Evolutionary conservation across 2,329 filamentous ascomycete genomes (phyloP), one percentile per base, ranked within the genome.

Genomic region (Ceratocystis smalleyi): DNA sequence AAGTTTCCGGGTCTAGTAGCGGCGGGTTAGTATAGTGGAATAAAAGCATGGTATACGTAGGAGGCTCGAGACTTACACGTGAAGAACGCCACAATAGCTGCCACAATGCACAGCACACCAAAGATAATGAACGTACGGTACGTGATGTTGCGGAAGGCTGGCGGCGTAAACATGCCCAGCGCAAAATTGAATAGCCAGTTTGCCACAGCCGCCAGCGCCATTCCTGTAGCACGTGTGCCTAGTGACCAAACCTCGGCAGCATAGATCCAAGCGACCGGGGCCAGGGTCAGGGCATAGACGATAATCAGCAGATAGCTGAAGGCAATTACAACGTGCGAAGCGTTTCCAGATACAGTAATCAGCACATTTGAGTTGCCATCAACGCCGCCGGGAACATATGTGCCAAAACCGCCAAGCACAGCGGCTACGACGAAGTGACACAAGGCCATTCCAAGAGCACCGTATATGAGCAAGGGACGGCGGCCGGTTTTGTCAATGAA

Each of bases 241-340:
- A 85, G 75, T 0, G 81, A 82, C 79, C 81, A 85, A 1, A 85
- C 80, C 71, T 87, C 84, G 17, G 82, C 81, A 0, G 81, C 80
- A 68, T 87, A 87, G 55, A 86, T 79, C 83, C 84, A 86, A 63
- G 79, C 81, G 2, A 84, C 80, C 0, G 83, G 83, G 0, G 82
- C 83, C 19, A 84, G 77, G 0, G 83, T 86, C n/a, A 85, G 74
- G 1, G 81, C 80, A 70, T 86, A 86, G 67, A 83, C 76, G 68
- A 85, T 77, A 69, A 85, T 81, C 65, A 86, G 77, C 17, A 86
- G 76, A 70, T 85, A 86, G 61, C 79, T 83, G 69, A 86, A 85
- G 22, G 81, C 81, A 67, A 87, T 87, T 64, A 87, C 81, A 1
- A 80, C 80, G 69, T 85, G 78, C 22, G 83, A 81, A 12, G 81